Base-by-base conservation (phyloP, 371 early-diverging fungal species). In the Rhizomucor pusillus region DNA sequence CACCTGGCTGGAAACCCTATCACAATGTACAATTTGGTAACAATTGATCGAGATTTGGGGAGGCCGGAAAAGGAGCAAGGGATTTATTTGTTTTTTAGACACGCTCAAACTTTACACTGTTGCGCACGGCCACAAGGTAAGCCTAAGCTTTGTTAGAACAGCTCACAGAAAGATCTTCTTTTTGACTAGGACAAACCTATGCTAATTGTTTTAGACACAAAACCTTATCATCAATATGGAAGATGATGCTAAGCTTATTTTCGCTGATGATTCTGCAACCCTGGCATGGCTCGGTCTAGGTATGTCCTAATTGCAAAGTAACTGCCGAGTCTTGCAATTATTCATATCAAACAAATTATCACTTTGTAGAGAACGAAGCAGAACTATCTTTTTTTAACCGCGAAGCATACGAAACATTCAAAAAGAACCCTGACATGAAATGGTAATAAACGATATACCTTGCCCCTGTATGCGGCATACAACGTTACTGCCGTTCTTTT, bases 141-240 rank as follows among this genome's bases (percentile, higher is more conserved):
- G 36, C 16, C 25, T 20, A n/a, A 44, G 19, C 7, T 29, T 29
- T 29, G 29, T 7, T 29, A 3, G 29, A 29, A 29, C 3, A 3
- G 29, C 29, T 29, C 29, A 36, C 25, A n/a, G 41, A 11, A 43
- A 14, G 14, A 43, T 11, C 14, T 43, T 46, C 18, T 18, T 43
- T 41, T n/a, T 35, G 40, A 13, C 48, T 24, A 2, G 16, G 24
- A 23, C 2, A 43, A 34, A 47, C 5, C 4, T 12, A 14, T 19
- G 34, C 20, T 7, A 25, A n/a, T 46, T n/a, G 43, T 25, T 7
- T 45, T 55, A 77, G 80, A 83, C 88, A 16, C 79, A 84, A 67
- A 91, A 93, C 63, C 69, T 95, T 43, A 86, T 90, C 48, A 92
- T 95, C 69, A 95, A 95, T 66, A 61, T 90, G 57, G 93, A 92